Base-by-base conservation (phyloP, 1,284 basidiomycete genomes). In the Ceratobasidium sp. region DNA sequence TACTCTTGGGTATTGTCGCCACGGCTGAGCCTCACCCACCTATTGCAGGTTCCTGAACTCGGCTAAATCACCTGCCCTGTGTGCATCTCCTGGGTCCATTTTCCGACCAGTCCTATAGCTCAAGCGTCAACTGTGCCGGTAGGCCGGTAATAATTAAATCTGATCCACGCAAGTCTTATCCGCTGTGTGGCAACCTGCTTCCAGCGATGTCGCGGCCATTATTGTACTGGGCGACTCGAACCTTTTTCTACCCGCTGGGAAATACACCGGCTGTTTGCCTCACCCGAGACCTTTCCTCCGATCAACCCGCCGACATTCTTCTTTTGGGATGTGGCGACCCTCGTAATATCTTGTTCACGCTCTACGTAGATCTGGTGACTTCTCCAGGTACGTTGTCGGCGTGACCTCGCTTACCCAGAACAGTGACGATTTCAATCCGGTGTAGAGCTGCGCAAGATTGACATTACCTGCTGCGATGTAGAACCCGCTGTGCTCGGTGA, bases 241-340 rank as follows among this genome's bases (percentile, higher is more conserved):
- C 41, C 4, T 64, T 75, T 50, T 75, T 75, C 48, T 65, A 75
- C 52, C 86, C 89, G 0, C 84, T 90, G 55, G 90, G 90, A 30
- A 91, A 90, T 79, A 89, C 89, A 0, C 83, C 89, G 14, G 86
- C 90, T 6, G 82, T 87, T 3, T 88, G 83, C 75, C 83, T 92
- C 1, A 88, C 88, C 1, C 84, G 87, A 52, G 84, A 87, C 64
- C 80, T 91, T 1, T 83, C 88, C 59, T 86, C 87, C 2, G 89
- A 89, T 76, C 82, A 86, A 74, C 76, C 83, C 33, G 88, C 88
- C 2, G 81, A 86, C 38, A 82, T 90, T 30, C 83, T 91, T 10
- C 85, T 90, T n/a, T 83, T 91, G 44, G 90, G 87, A 12, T 91
- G 89, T 80, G 90, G 90, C 8, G 90, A 91, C 80, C 87, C 88